Base-by-base conservation (phyloP, 495 filamentous ascomycete genomes). In the Podospora conica region DNA sequence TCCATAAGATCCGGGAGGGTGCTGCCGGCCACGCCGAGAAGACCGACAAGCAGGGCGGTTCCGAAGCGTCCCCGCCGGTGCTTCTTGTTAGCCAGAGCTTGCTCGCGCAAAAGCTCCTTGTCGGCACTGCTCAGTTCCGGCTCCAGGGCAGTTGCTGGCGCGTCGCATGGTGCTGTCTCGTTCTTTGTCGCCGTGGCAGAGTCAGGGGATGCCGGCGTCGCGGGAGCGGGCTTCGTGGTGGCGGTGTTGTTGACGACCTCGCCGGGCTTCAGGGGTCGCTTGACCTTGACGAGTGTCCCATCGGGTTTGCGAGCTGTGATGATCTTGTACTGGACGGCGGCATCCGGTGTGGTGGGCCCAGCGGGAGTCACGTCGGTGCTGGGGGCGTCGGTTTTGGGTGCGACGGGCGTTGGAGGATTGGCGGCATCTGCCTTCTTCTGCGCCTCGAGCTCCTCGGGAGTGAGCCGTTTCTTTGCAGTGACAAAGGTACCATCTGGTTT, bases 281-380 rank as follows among this genome's bases (percentile, higher is more conserved):
- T 63, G 24, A 63, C 61, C 53, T 63, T 63, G 61, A 53, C 61
- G 8, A 63, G 61, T 12, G 61, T 63, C 53, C 61, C 61, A 56
- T 63, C 61, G 27, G 61, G 61, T 53, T 55, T 63, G 48, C 61
- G 61, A 56, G 55, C 61, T 10, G 61, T 63, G 61, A 63, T 63
- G 61, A 63, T 27, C 31, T 63, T 63, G 61, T 29, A 63, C 25
- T 63, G 24, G 53, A 33, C 25, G 15, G 23, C 61, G 25, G 61
- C 61, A n/a, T 31, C 61, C 8, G 48, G n/a, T n/a, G 40, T n/a
- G 40, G 15, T 7, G 40, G 40, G 5, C 40, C n/a, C 40, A 0
- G 31, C 15, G 8, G 59, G 59, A n/a, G 29, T 33, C 48, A 24
- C 48, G 25, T 28, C 23, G 15, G 53, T 10, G n/a, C 6, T 24